Evolutionary conservation across 2,329 filamentous ascomycete species (phyloP).

Genomic region (Sclerotinia nivalis): DNA sequence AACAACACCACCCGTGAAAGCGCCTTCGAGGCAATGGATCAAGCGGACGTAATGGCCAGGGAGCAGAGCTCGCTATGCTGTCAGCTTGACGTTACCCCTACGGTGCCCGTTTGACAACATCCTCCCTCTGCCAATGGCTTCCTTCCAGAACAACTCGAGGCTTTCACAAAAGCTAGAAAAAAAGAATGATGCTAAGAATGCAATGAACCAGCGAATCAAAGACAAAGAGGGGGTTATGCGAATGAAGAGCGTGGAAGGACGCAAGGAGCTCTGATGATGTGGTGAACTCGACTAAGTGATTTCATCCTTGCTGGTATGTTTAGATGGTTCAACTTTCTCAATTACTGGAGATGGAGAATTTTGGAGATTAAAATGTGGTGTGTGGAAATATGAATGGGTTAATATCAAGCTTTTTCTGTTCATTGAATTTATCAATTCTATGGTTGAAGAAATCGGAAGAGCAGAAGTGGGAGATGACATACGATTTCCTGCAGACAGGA

Average conservation of each 20-base stretch:
- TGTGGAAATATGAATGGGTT: background rate
- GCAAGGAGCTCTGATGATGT: background rate
- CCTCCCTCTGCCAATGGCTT: too few species aligned
- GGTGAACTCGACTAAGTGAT: conserved; percentile 3
- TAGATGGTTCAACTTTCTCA: background rate
- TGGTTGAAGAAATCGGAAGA: background rate
- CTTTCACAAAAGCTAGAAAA: too few species aligned
- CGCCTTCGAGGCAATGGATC: too few species aligned
- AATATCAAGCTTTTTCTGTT: background rate
- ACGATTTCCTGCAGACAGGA: background rate
- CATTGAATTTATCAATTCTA: background rate
- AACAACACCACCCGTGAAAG: too few species aligned
- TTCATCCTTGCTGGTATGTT: background rate
- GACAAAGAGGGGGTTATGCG: too few species aligned
- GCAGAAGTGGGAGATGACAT: background rate
- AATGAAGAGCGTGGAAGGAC: background rate
- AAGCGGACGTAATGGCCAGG: too few species aligned
- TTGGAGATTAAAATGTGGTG: background rate
- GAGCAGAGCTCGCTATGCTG: too few species aligned
- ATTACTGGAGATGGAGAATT: background rate
- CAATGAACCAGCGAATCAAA: too few species aligned
- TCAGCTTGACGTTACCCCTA: too few species aligned
- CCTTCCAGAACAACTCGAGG: too few species aligned
- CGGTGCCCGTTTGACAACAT: too few species aligned
- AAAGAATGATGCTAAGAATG: too few species aligned